phyloP scores from a whole-genome alignment of 768 basidiomycete genomes.

The Boletus subcaerulescens region DNA sequence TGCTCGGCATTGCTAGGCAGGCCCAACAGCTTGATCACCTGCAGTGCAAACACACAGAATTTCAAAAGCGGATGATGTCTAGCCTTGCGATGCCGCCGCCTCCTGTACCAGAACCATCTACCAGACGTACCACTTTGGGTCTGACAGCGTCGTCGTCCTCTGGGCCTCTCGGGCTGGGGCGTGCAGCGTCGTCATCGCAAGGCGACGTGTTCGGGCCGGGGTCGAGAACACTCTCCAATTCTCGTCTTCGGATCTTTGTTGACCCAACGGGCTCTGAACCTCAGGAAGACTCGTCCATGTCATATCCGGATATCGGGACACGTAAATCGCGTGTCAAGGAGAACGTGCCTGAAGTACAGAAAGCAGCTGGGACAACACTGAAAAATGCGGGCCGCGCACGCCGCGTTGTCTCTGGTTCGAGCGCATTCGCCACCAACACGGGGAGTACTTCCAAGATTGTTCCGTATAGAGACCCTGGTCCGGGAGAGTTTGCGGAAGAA shows the following conservation, averaged over 20 bases:
- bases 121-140: slow-evolving; percentile 46
- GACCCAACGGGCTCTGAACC: slow-evolving; percentile 59
- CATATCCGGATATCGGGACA: slow-evolving; percentile 73
- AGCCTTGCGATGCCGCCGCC: slow-evolving; percentile 37
- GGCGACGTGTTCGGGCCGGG: slow-evolving; percentile 32
- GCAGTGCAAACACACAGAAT: slow-evolving; percentile 74
- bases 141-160: slow-evolving; percentile 39
- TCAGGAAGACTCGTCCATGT: slow-evolving; percentile 40
- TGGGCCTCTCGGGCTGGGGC: slow-evolving; percentile 14
- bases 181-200: slow-evolving; percentile 14
- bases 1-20: slow-evolving; percentile 82
- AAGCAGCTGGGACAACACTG: slow-evolving; percentile 63
- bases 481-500: slow-evolving; percentile 34
- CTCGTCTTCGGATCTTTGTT: slow-evolving; percentile 67
- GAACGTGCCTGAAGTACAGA: slow-evolving; percentile 68
- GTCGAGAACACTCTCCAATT: slow-evolving; percentile 45
- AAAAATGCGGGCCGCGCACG: slow-evolving; percentile 58
- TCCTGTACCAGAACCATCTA: slow-evolving; percentile 34
- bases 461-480: slow-evolving; percentile 61
- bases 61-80: slow-evolving; percentile 89
- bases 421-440: background rate
- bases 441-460: slow-evolving; percentile 54
- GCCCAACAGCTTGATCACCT: slow-evolving; percentile 81
- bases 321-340: slow-evolving; percentile 78
- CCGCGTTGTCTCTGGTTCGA: slow-evolving; percentile 44